Evolutionary conservation across 2,329 filamentous ascomycete species (phyloP), one percentile per base, ranked within the genome.

Genomic region (Trichoderma breve): DNA sequence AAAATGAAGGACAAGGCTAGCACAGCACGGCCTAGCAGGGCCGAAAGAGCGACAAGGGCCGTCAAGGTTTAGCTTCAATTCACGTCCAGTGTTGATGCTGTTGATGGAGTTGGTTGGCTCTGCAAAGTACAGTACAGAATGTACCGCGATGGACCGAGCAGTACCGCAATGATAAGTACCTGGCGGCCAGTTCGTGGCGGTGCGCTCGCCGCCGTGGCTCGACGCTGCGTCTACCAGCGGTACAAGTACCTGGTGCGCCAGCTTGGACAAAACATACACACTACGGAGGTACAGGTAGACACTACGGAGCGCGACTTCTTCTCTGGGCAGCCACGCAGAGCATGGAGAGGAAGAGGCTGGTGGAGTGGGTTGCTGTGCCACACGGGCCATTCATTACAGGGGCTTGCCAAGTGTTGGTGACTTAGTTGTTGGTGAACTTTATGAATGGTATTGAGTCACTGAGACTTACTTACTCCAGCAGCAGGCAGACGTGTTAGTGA

Each of bases 11-110:
- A 57, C 60, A 61, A 58, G 36, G 66, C 51, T 15, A 30, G 43
- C 26, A 30, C 36, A 18, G 36, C 36, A 39, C 26, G 55, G 55
- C 47, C 43, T 63, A 66, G 57, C 70, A 72, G 72, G 72, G 72
- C 72, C 72, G 72, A 73, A 65, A 72, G 53, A 18, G 64, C 24
- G 57, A 60, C 7, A 30, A 32, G 32, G 57, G 30, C 18, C 30
- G 28, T 60, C 57, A 34, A 32, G 57, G 57, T 60, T 21, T 34
- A 34, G 32, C 32, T 34, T 6, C n/a, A n/a, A 34, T 34, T 34
- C 32, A 34, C 32, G 32, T 34, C 32, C 32, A 34, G 12, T 34
- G 7, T 43, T 43, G 18, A n/a, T n/a, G 18, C 43, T 51, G 47
- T 21, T 11, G 43, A 51, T 51, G 43, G 43, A 51, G 39, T 43